Percentiles rank a stretch among this genome's conserved stretches.
phyloP scores from a whole-genome alignment of 116 monocot species.

The Phalaenopsis hybrid region DNA sequence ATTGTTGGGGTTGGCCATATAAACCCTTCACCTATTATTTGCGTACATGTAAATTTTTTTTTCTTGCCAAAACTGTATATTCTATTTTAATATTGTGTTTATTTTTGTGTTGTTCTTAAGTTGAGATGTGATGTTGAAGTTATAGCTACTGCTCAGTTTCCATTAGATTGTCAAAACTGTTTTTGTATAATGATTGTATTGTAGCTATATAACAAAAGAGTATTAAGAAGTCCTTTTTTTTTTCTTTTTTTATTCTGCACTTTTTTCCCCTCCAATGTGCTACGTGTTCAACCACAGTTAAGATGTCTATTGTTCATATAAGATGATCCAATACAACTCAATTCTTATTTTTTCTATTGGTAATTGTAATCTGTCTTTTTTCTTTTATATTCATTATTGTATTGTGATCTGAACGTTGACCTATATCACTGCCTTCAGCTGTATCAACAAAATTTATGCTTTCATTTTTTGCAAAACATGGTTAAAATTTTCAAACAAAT shows the following conservation, averaged over 20 bases:
- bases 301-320: background rate
- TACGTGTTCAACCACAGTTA: background rate
- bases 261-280: too few species aligned
- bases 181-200: background rate
- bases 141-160: background rate
- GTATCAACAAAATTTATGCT: background rate
- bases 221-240: background rate
- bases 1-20: conserved; percentile 1
- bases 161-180: background rate
- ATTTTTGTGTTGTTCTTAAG: background rate
- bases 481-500: background rate
- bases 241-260: too few species aligned
- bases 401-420: background rate
- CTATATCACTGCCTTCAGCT: background rate
- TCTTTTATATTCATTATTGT: background rate
- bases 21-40: background rate
- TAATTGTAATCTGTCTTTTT: too few species aligned
- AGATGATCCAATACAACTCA: background rate
- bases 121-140: background rate
- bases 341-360: background rate
- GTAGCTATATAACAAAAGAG: background rate
- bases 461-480: background rate
- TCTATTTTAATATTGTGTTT: background rate
- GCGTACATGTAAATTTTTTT: background rate
- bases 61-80: background rate